Evolutionary conservation across 2,329 filamentous ascomycete genomes (phyloP).

Genomic region (Fusarium sp.): DNA sequence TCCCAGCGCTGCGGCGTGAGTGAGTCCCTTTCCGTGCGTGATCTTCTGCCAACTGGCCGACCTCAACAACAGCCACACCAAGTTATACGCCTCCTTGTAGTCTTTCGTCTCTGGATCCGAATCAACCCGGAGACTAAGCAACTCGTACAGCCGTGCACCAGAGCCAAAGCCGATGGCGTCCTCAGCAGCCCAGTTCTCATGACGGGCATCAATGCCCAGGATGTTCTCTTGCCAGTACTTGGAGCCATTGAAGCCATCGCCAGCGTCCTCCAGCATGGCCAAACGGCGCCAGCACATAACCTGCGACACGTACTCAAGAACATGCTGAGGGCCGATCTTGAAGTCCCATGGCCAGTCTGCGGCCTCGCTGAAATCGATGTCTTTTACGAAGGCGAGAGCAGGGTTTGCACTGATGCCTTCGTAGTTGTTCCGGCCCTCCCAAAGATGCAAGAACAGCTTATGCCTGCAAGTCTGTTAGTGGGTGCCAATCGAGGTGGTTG

Average conservation of each 20-base stretch:
- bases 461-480: constrained; percentile 45
- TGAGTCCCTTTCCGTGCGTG: constrained; percentile 18
- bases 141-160: neutral
- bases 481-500: neutral
- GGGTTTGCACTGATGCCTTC: constrained; percentile 43
- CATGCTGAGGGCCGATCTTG: constrained; percentile 40
- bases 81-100: constrained; percentile 21
- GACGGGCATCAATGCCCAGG: constrained; percentile 8
- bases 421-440: constrained; percentile 43
- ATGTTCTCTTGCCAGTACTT: constrained; percentile 38
- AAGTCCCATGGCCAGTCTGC: constrained; percentile 49
- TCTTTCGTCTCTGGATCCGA: constrained; percentile 7
- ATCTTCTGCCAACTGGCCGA: constrained; percentile 27
- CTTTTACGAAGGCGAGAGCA: constrained; percentile 43
- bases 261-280: constrained; percentile 38
- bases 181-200: constrained; percentile 18
- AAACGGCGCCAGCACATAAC: constrained; percentile 52
- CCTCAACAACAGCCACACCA: constrained; percentile 22
- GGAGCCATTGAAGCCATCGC: constrained; percentile 39
- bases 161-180: constrained; percentile 12
- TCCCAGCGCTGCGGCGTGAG: constrained; percentile 9
- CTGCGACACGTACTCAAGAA: constrained; percentile 55
- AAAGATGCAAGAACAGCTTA: constrained; percentile 48
- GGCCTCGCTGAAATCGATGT: constrained; percentile 43
- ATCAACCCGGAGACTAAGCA: constrained; percentile 7